These are phyloP conservation scores for Podospora appendiculata DNA, from an alignment of 495 filamentous ascomycete species.

Conservation along the genomic window DNA sequence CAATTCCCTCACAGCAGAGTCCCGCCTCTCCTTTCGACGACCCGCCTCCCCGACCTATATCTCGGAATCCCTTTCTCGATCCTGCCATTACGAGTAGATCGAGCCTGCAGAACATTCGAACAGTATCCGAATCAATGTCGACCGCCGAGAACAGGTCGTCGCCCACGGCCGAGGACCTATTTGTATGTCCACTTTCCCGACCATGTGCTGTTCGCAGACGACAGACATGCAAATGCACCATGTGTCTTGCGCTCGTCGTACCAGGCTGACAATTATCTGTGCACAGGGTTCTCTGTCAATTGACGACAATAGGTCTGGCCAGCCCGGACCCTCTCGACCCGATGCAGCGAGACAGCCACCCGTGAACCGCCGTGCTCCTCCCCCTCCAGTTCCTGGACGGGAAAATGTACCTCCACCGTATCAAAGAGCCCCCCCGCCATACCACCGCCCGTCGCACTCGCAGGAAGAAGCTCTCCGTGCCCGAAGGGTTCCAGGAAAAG, in stretches of 20 bases:
- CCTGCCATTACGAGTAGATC: slow-evolving; percentile 47
- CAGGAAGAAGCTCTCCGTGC: slow-evolving; percentile 51
- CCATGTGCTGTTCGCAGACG: neutral
- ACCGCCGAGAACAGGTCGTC: slow-evolving; percentile 44
- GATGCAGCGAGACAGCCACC: slow-evolving; percentile 33
- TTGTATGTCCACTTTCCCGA: slow-evolving; percentile 58
- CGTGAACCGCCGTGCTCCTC: slow-evolving; percentile 24
- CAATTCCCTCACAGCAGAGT: slow-evolving; percentile 32
- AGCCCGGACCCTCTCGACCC: slow-evolving; percentile 22
- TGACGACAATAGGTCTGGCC: slow-evolving; percentile 29
- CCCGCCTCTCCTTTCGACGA: slow-evolving; percentile 46
- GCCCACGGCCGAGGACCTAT: slow-evolving; percentile 71
- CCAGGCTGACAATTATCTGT: slow-evolving; percentile 7
- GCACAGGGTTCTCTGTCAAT: slow-evolving; percentile 42
- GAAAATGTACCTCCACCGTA: slow-evolving; percentile 45
- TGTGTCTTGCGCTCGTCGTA: slow-evolving; percentile 2
- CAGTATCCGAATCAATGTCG: slow-evolving; percentile 47
- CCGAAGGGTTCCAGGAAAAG: slow-evolving; percentile 29
- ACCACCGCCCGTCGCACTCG: slow-evolving; percentile 53
- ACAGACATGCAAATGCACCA: neutral
- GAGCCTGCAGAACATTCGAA: slow-evolving; percentile 31
- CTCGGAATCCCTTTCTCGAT: slow-evolving; percentile 90
- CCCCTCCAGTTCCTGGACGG: slow-evolving; percentile 23
- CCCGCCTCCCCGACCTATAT: slow-evolving; percentile 61
- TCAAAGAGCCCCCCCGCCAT: slow-evolving; percentile 32